phyloP scores from a whole-genome alignment of 1,284 basidiomycete species.

The Sphaerobolus stellatus region DNA sequence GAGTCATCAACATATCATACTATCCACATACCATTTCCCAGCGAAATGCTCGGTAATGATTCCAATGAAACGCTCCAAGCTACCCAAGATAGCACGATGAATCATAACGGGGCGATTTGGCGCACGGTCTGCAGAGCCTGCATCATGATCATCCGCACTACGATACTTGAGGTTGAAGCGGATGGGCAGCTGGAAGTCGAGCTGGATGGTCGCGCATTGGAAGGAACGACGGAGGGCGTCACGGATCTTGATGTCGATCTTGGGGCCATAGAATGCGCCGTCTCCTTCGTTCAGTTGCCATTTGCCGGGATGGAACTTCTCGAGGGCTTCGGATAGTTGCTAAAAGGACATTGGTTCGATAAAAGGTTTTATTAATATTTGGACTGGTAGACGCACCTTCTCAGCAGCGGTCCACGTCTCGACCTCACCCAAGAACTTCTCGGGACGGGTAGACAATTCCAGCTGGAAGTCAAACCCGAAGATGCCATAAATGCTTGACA shows the following conservation, averaged over 20 bases:
- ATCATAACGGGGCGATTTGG: constrained; percentile 92
- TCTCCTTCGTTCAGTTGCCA: constrained; percentile 97
- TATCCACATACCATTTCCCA: constrained; percentile 85
- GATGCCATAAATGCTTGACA: constrained; percentile 91
- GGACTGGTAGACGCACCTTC: constrained; percentile 44
- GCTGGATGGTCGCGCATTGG: constrained; percentile 98
- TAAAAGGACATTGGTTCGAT: constrained; percentile 30
- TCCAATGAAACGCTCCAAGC: constrained; percentile 93
- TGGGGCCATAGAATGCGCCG: constrained; percentile 96
- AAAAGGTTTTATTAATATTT: not conserved
- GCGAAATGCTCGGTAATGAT: constrained; percentile 98
- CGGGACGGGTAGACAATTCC: constrained; percentile 94
- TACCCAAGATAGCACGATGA: constrained; percentile 95
- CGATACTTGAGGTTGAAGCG: constrained; percentile 96
- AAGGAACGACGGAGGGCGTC: constrained; percentile 92
- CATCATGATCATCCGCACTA: constrained; percentile 60
- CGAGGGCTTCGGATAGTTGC: constrained; percentile 85
- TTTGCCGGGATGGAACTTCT: constrained; percentile 84
- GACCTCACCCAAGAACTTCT: constrained; percentile 89
- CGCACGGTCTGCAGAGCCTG: constrained; percentile 54
- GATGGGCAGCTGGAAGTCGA: constrained; percentile 99
- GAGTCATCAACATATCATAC: not conserved
- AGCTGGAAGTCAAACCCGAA: constrained; percentile 98
- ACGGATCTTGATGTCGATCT: constrained; percentile 96
- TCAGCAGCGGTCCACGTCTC: constrained; percentile 92